Percentiles rank a stretch among this genome's conserved stretches.
Evolutionary conservation across 1,139 yeast genomes (phyloP).

Genomic region (Candida smagusa): DNA sequence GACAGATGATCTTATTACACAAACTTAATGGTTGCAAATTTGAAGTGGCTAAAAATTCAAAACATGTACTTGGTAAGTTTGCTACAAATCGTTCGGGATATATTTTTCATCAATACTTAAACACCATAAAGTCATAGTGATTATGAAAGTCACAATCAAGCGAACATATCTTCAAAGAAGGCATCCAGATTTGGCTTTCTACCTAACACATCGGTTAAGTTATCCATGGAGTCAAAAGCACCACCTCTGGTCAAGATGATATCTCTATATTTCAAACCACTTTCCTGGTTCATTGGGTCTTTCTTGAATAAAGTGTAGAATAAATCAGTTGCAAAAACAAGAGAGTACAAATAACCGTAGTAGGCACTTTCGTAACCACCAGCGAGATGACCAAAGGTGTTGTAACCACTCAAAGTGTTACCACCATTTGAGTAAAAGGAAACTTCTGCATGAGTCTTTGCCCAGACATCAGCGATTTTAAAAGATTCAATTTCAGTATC

Average conservation of each 20-base stretch:
- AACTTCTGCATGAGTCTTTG: constrained; percentile 55
- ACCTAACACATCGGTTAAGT: constrained; percentile 65
- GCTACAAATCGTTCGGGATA: no score
- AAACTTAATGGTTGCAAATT: no score
- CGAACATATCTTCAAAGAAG: constrained; percentile 51
- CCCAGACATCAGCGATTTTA: constrained; percentile 60
- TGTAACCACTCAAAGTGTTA: constrained; percentile 58
- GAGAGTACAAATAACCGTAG: constrained; percentile 83
- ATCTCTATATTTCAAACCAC: constrained; percentile 69
- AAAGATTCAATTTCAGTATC: constrained; percentile 37
- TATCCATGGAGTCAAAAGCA: constrained; percentile 62
- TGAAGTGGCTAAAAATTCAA: no score
- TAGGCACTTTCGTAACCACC: constrained; percentile 87
- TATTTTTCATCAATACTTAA: no score
- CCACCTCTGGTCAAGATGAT: constrained; percentile 71
- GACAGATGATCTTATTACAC: no score
- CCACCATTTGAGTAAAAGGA: constrained; percentile 57
- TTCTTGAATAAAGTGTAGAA: constrained; percentile 67
- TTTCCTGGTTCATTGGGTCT: constrained; percentile 61
- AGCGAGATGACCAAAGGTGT: constrained; percentile 78
- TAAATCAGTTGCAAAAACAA: constrained; percentile 82
- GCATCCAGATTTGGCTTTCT: constrained; percentile 73
- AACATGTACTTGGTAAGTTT: no score
- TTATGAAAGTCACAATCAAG: no score
- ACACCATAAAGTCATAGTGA: no score